These are phyloP conservation scores for Entamoeba nuttalli DNA, from an alignment of 208 protist species.

Conservation along the genomic window DNA sequence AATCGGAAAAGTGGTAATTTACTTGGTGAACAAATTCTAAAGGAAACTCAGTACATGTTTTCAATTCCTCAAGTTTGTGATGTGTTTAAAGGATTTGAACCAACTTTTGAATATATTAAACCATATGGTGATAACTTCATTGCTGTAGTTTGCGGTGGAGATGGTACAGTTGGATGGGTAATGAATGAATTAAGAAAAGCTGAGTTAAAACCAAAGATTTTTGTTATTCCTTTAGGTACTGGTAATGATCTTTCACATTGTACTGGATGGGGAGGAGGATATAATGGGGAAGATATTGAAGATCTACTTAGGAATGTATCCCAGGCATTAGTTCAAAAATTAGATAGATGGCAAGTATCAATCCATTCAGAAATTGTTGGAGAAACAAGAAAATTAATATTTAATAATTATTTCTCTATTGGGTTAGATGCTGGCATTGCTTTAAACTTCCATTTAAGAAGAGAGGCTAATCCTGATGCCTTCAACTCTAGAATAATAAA, in stretches of 20 bases:
- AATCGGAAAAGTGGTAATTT: background rate
- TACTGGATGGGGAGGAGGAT: background rate
- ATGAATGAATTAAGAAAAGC: background rate
- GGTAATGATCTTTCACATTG: background rate
- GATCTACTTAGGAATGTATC: background rate
- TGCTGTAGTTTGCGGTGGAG: background rate
- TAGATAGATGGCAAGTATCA: background rate
- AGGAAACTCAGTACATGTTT: background rate
- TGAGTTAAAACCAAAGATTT: background rate
- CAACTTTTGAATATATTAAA: background rate
- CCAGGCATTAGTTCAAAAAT: background rate
- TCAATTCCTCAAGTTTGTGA: background rate
- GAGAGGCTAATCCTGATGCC: background rate
- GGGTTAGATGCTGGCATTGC: background rate
- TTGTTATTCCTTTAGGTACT: background rate
- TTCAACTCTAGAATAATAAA: background rate
- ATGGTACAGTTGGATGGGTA: background rate
- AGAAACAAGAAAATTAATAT: background rate
- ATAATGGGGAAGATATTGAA: background rate
- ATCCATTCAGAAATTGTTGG: background rate
- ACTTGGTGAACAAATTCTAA: background rate
- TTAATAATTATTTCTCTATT: background rate
- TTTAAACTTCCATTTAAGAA: background rate
- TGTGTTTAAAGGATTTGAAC: background rate
- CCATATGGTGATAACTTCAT: background rate